Evolutionary conservation across 2,329 filamentous ascomycete species (phyloP).

Genomic region (Didymosphaeria variabile): DNA sequence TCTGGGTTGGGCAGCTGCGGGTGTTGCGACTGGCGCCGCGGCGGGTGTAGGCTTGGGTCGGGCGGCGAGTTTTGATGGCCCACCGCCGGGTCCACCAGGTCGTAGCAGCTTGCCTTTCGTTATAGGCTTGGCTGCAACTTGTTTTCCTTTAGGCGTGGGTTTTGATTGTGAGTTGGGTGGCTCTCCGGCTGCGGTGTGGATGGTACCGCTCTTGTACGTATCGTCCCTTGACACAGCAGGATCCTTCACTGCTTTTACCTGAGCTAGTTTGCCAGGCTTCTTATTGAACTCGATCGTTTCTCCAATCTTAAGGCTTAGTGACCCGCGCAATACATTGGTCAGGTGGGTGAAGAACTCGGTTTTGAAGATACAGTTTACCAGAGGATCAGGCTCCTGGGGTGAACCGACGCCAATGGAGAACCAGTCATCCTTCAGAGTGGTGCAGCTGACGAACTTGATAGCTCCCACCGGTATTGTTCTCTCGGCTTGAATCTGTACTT

Average conservation of each 20-base stretch:
- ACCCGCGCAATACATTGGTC: constrained; percentile 78
- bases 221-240: constrained; percentile 76
- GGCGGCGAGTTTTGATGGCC: constrained; percentile 74
- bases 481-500: constrained; percentile 83
- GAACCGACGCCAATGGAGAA: constrained; percentile 92
- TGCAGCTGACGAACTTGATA: constrained; percentile 86
- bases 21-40: constrained; percentile 23
- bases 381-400: constrained; percentile 89
- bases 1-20: constrained; percentile 49
- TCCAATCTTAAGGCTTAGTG: constrained; percentile 82
- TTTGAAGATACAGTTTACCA: constrained; percentile 93
- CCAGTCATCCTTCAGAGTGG: constrained; percentile 91
- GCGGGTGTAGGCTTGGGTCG: constrained; percentile 48
- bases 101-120: constrained; percentile 92
- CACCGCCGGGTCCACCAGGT: constrained; percentile 84
- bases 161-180: constrained; percentile 81
- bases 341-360: constrained; percentile 97
- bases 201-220: constrained; percentile 90
- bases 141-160: constrained; percentile 87
- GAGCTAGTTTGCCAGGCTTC: constrained; percentile 91
- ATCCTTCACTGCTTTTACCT: constrained; percentile 91
- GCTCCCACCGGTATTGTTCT: constrained; percentile 82
- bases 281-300: constrained; percentile 94
- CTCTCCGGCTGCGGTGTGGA: constrained; percentile 88
- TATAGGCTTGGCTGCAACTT: constrained; percentile 86